These are phyloP conservation scores for Beauveria asiatica DNA, from an alignment of 2,329 filamentous ascomycete species.

Conservation along the genomic window DNA sequence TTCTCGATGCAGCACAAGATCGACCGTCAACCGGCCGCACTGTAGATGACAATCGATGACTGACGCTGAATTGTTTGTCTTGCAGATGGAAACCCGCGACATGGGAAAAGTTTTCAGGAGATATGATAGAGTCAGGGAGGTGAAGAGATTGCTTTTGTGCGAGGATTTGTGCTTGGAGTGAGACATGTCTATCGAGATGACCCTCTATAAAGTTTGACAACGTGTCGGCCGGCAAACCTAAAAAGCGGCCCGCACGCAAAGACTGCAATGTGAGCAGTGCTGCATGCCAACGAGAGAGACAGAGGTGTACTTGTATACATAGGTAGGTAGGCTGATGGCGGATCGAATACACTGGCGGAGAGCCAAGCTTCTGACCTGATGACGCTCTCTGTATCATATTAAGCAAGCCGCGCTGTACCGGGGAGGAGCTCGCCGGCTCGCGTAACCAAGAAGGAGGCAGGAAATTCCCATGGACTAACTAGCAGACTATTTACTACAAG, in stretches of 20 bases:
- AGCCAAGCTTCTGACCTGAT: background rate
- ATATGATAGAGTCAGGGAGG: background rate
- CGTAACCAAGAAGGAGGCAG: no score
- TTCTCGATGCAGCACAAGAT: constrained; percentile 4
- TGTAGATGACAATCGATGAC: background rate
- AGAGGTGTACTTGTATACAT: no score
- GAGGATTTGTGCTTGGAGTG: background rate
- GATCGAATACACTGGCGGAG: no score
- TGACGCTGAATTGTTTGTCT: background rate
- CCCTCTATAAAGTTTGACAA: background rate
- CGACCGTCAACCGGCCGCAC: background rate
- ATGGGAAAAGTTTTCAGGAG: background rate
- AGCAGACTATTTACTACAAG: background rate
- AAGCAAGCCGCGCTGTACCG: background rate
- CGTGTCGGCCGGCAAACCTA: background rate
- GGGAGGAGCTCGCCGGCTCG: background rate
- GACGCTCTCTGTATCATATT: background rate
- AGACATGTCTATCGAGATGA: constrained; percentile 1
- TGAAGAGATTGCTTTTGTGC: background rate
- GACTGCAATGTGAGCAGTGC: background rate
- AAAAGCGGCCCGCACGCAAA: background rate
- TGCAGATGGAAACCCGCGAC: background rate
- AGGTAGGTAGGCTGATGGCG: no score
- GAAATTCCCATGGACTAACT: background rate
- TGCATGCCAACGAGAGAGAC: no score